Evolutionary conservation across 2,329 filamentous ascomycete species (phyloP), one percentile per base, ranked within the genome.

Genomic region (Aspergillus japonicus): DNA sequence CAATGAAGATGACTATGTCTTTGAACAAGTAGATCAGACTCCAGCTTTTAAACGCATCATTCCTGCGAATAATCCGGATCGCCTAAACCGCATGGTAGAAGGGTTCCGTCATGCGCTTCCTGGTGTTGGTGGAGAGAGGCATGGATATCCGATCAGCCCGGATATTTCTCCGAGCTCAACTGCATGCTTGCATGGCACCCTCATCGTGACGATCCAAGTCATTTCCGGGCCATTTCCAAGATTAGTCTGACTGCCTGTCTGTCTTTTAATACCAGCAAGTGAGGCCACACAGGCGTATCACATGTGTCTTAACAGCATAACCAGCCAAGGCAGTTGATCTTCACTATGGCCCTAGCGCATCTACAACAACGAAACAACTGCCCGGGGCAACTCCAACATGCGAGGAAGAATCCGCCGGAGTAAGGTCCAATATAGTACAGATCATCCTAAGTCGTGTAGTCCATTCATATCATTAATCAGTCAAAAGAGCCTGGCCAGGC

Each of bases 161-260:
- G 31, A 59, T 49, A 49, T 62, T 47, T 71, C 51, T 72, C 66
- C 31, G 64, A 66, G 24, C 67, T 65, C 6, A 60, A 63, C 3
- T 19, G 10, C 12, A 31, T 33, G 12, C 10, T 26, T 8, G 21
- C 14, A 35, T 35, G 12, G 12, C 33, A 35, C 14, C 12, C 14
- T 23, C 12, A 3, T 12, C 4, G 14, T 35, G 10, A 10, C 69
- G 64, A 5, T 69, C 69, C 69, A 1, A 66, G 10, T 35, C 33
- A 35, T 5, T 35, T 35, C 33, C 12, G 33, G 12, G 12, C 2
- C 33, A 35, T 35, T 35, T 16, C 12, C 39, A 16, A 44, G 4
- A 7, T 44, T 16, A 19, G 39, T 44, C 39, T 29, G 7, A 8
- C 26, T 29, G 26, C 10, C 26, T 29, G 26, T 8, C 7, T 8